Evolutionary conservation across 371 early-diverging fungal genomes (phyloP).

Genomic region (Smittium mucronatum): DNA sequence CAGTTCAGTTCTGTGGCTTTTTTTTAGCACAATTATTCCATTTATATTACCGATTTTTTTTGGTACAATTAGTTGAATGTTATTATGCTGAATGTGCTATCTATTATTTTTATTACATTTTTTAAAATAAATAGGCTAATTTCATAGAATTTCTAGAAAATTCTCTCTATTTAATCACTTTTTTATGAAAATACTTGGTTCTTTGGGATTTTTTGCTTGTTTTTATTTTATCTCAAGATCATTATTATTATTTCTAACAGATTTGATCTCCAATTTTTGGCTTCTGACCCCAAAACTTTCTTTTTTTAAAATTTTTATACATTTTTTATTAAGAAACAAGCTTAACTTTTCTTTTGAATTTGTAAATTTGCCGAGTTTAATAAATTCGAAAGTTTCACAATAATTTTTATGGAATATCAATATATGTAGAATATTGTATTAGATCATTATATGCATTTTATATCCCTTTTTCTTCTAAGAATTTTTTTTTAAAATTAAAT

Average conservation of each 20-base stretch:
- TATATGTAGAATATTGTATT: background rate
- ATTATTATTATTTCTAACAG: background rate
- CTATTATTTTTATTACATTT: background rate
- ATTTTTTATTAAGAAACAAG: background rate
- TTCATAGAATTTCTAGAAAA: background rate
- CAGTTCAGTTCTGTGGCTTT: too few relatives aligned
- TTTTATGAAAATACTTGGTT: background rate
- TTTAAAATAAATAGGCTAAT: background rate
- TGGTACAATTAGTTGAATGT: too few relatives aligned
- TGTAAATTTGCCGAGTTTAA: background rate
- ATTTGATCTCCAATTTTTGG: background rate
- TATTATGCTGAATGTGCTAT: background rate
- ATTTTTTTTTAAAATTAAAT: background rate
- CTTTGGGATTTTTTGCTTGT: background rate
- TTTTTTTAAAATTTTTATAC: background rate
- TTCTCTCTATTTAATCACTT: background rate
- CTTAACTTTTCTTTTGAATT: background rate
- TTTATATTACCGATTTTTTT: too few relatives aligned
- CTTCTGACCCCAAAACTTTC: background rate
- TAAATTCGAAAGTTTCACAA: background rate
- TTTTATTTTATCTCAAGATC: background rate
- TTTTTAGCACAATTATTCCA: too few relatives aligned
- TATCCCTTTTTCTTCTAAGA: background rate
- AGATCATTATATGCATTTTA: background rate
- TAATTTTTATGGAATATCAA: background rate